Evolutionary conservation across 1,284 basidiomycete species (phyloP), one percentile per base, ranked within the genome.

Genomic region (Boletus semigastroideus): DNA sequence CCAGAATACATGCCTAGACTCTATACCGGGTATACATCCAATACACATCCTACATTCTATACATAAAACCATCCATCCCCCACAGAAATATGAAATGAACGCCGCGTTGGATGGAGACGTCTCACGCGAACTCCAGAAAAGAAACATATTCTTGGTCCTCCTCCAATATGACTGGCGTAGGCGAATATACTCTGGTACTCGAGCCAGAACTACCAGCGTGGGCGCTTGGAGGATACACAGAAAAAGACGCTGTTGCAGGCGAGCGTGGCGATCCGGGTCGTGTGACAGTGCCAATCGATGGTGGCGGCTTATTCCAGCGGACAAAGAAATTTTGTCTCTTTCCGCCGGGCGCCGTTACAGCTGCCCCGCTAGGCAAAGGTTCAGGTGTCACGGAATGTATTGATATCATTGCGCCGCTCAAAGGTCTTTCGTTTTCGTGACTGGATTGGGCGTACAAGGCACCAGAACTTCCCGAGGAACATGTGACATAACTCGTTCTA

Each of bases 141-240:
- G 65, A 66, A 11, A 69, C 52, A 49, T 66, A 69, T 34, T 69
- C 61, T 27, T 8, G 40, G 17, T 54, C 49, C 37, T 66, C 49
- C 40, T 66, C 57, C 20, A 42, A 43, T 19, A 64, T 48, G 20
- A 51, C 40, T 8, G 64, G 45, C 17, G 48, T 14, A 17, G 43
- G 13, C 25, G 52, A 42, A 14, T 3, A 28, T 11, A n/a, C 17
- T 25, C 25, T 47, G n/a, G 16, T 28, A 17, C 14, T 30, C 14
- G 47, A 48, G 17, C 25, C 14, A 38, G 20, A 17, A 34, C 37
- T 39, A 13, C 8, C 16, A 6, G 19, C 11, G 27, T 25, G 17
- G 10, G 28, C 30, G 20, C 48, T 43, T n/a, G 17, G 45, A 16
- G 50, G 41, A 20, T 37, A 41, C 13, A 27, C 36, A 5, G 48